phyloP scores from a whole-genome alignment of 2,329 filamentous ascomycete species.

The Aspergillus costaricaensis region DNA sequence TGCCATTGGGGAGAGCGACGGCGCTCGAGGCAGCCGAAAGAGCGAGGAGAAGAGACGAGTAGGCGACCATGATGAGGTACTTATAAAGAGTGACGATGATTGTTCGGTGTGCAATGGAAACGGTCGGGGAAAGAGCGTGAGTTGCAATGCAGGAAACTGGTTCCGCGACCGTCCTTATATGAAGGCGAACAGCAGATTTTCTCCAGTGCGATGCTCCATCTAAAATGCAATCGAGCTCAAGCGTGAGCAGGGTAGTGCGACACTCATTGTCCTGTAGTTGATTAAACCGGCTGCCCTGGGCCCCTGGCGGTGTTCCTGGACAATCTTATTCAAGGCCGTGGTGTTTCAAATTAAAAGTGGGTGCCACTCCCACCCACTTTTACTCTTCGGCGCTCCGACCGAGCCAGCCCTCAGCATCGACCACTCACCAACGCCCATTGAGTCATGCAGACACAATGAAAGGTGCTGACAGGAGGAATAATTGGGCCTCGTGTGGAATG shows the following conservation, averaged over 20 bases:
- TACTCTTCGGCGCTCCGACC: neutral
- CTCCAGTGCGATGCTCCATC: neutral
- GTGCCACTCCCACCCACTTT: neutral
- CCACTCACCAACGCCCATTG: neutral
- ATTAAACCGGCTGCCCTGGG: neutral
- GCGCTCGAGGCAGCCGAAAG: constrained; percentile 12
- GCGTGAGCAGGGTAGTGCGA: neutral
- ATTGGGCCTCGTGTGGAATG: neutral
- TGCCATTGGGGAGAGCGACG: constrained; percentile 5
- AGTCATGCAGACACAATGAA: neutral
- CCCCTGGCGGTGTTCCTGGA: neutral
- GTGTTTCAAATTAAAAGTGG: neutral
- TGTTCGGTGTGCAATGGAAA: neutral
- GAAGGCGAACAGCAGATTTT: neutral
- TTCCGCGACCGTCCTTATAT: neutral
- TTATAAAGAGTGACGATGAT: neutral
- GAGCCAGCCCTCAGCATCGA: neutral
- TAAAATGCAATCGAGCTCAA: neutral
- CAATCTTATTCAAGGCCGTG: neutral
- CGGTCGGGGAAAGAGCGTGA: neutral
- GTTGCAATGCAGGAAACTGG: neutral
- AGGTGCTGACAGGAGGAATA: neutral
- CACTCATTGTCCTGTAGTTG: neutral
- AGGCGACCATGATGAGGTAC: constrained; percentile 13
- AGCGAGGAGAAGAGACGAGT: constrained; percentile 15